phyloP scores from a whole-genome alignment of 805 yeast genomes.

The Metschnikowia dekortorum region DNA sequence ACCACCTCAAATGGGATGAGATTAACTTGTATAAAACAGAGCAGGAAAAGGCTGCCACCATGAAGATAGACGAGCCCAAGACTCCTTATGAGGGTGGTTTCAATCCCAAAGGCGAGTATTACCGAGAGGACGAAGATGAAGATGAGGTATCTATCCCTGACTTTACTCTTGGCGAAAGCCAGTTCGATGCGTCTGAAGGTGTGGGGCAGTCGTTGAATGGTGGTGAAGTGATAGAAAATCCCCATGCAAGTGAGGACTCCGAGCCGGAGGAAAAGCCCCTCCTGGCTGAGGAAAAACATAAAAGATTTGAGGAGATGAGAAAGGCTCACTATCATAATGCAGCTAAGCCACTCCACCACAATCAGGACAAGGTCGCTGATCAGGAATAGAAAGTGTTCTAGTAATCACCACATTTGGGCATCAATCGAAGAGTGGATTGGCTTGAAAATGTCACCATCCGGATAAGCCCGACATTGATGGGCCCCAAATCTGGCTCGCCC shows the following conservation, averaged over 20 bases:
- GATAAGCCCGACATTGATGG: no score
- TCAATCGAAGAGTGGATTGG: no score
- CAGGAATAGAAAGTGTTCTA: not conserved
- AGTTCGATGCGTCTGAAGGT: constrained; percentile 30
- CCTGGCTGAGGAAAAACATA: constrained; percentile 59
- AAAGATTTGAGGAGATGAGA: constrained; percentile 69
- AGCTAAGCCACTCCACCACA: constrained; percentile 43
- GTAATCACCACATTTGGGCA: not conserved
- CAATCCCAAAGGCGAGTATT: constrained; percentile 76
- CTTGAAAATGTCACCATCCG: no score
- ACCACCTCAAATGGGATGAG: constrained; percentile 81
- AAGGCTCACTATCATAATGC: constrained; percentile 71
- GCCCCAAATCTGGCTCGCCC: no score
- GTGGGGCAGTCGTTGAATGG: constrained; percentile 32
- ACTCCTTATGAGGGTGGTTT: constrained; percentile 93
- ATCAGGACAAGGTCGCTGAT: constrained; percentile 5
- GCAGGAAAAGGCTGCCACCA: constrained; percentile 65
- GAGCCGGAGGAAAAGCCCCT: constrained; percentile 36
- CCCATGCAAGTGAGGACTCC: constrained; percentile 21
- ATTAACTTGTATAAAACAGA: constrained; percentile 69
- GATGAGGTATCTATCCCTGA: constrained; percentile 42
- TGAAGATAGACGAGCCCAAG: constrained; percentile 91
- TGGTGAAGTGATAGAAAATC: constrained; percentile 34
- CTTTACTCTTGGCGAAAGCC: constrained; percentile 58
- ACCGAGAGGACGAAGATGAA: constrained; percentile 63